Evolutionary conservation across 371 early-diverging fungal genomes (phyloP).

Genomic region (Apophysomyces trapeziformis): DNA sequence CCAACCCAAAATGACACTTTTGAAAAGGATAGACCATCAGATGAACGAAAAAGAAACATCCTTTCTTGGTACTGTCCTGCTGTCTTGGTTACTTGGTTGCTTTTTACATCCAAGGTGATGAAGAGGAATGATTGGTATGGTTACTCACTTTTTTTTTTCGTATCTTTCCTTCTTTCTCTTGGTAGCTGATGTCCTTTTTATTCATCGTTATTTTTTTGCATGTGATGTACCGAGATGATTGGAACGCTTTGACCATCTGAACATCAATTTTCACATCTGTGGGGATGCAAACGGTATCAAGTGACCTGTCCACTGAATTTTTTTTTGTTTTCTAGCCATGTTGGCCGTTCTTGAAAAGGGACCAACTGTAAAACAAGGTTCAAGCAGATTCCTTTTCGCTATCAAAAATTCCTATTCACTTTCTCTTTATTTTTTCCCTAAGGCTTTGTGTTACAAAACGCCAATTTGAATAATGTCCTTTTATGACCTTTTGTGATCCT

Average conservation of each 20-base stretch:
- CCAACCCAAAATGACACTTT: constrained; percentile 21
- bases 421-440: background rate
- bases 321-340: background rate
- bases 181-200: too few relatives aligned
- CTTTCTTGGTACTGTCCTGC: background rate
- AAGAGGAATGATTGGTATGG: too few relatives aligned
- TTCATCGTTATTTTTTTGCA: background rate
- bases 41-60: background rate
- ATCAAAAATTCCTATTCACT: background rate
- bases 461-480: background rate
- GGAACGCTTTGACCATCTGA: constrained; percentile 10
- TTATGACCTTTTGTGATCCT: background rate
- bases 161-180: too few relatives aligned
- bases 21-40: constrained; percentile 6
- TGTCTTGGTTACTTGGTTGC: too few relatives aligned
- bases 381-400: constrained; percentile 2
- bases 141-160: too few relatives aligned
- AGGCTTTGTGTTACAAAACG: background rate
- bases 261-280: constrained; percentile 18
- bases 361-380: constrained; percentile 9
- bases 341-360: background rate
- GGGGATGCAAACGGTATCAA: constrained; percentile 8
- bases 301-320: background rate
- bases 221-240: background rate
- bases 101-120: too few relatives aligned